Evolutionary conservation across 768 basidiomycete species (phyloP), one percentile per base, ranked within the genome.

Genomic region (Pleurotus giganteus): DNA sequence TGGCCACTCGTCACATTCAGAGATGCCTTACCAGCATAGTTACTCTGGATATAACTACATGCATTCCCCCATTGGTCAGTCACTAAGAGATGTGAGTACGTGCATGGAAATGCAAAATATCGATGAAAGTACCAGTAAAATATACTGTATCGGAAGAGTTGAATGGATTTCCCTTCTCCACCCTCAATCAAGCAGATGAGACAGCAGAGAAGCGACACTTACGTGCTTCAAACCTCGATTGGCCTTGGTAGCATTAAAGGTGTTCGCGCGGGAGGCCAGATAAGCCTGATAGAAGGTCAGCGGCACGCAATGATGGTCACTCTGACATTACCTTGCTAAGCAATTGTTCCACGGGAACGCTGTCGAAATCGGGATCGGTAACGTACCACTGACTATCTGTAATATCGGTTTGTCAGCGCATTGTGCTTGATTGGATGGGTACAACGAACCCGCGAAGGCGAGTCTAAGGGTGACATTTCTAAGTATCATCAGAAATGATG

Each of bases 131-230:
- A 83, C 89, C 89, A 5, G 94, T 85, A 65, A 98, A 95, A 66
- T 98, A 97, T 12, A 97, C 93, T 0, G 96, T 98, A 67, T 99
- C 96, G 1, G 91, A 91, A 1, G 90, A 90, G 58, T 88, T 82
- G 24, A 85, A 76, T 1, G 94, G 94, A 57, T 85, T 83, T 4
- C 95, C 94, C 84, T 92, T 58, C 7, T 27, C 36, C 49, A n/a
- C 21, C 60, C 24, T 61, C 49, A 63, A 54, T 24, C 42, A 50
- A 41, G 34, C 4, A 49, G 19, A 32, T 54, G 12, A 53, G 12
- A 7, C 34, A 36, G 29, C 41, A 50, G 29, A 9, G 23, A 21
- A 28, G 50, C 23, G 17, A 67, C 26, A 21, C 78, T 52, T 65
- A 88, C 90, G 67, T 88, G 87, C 11, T 84, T 69, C 41, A 95